Percentiles rank a stretch among this genome's conserved stretches.
These are phyloP conservation scores for Triticum monococcum DNA, from an alignment of 176 grass and related monocot genomes.

Conservation along the genomic window DNA sequence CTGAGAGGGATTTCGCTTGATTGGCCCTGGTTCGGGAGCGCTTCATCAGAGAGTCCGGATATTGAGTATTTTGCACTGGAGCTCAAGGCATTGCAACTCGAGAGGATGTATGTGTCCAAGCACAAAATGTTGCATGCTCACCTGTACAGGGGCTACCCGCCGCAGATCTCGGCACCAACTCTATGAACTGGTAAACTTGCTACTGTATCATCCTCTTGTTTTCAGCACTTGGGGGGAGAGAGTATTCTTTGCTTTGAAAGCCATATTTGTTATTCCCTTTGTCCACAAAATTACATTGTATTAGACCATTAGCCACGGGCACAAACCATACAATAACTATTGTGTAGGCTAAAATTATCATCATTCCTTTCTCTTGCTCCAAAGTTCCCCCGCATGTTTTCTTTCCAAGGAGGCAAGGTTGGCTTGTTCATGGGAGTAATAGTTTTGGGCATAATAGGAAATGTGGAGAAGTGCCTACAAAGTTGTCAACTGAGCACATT, in stretches of 20 bases:
- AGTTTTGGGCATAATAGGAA: not conserved
- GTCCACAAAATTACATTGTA: not conserved
- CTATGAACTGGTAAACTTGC: slow-evolving; percentile 31
- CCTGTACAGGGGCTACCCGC: slow-evolving; percentile 23
- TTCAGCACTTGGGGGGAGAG: not conserved
- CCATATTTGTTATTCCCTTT: not conserved
- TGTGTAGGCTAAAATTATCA: not conserved
- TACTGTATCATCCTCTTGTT: not conserved
- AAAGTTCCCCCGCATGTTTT: not conserved
- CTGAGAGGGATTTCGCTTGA: not conserved
- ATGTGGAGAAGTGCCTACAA: not conserved
- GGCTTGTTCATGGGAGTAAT: not conserved
- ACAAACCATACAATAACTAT: not conserved
- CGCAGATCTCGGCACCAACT: slow-evolving; percentile 9
- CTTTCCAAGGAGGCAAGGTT: not conserved
- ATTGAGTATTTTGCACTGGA: slow-evolving; percentile 29
- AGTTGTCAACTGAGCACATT: not conserved
- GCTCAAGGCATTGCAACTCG: not conserved
- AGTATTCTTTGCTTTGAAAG: not conserved
- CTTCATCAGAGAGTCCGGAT: not conserved
- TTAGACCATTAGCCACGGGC: not conserved
- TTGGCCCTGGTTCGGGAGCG: not conserved
- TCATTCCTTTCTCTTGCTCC: not conserved
- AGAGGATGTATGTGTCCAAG: not conserved
- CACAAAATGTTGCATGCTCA: not conserved